phyloP scores from a whole-genome alignment of 352 stramenopile species.

The Globisporangium radiosum region DNA sequence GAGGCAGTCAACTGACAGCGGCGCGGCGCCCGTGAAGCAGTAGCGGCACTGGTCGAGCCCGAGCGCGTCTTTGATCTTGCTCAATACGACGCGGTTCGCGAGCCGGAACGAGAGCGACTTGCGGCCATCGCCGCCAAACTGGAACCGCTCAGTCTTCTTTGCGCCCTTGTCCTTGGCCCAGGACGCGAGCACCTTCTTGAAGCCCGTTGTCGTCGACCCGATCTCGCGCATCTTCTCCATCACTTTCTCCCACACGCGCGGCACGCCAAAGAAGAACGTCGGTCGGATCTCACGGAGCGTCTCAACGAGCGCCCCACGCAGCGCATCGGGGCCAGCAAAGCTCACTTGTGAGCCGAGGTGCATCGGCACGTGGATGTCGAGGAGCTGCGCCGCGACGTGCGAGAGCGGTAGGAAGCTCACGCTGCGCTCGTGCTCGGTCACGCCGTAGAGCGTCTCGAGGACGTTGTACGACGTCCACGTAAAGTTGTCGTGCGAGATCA shows the following conservation, averaged over 20 bases:
- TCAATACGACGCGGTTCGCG: conserved; percentile 77
- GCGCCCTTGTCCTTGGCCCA: conserved; percentile 78
- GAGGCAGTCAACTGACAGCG: conserved; percentile 43
- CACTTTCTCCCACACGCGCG: conserved; percentile 86
- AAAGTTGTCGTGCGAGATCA: conserved; percentile 77
- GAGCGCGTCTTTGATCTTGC: conserved; percentile 72
- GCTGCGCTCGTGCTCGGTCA: conserved; percentile 46
- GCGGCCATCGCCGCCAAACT: conserved; percentile 56
- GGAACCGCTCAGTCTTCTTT: conserved; percentile 45
- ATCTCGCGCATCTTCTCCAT: conserved; percentile 73
- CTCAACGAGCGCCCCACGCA: conserved; percentile 58
- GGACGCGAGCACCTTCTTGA: conserved; percentile 79
- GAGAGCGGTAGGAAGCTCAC: conserved; percentile 82
- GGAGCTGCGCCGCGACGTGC: conserved; percentile 71
- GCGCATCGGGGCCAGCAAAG: conserved; percentile 66
- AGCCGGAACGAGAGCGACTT: conserved; percentile 67
- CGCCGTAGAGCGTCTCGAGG: conserved; percentile 40
- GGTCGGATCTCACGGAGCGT: conserved; percentile 61
- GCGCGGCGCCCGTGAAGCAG: conserved; percentile 83
- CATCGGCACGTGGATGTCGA: conserved; percentile 75
- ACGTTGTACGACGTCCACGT: conserved; percentile 57
- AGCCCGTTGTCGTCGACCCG: conserved; percentile 43
- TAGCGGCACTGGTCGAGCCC: conserved; percentile 75
- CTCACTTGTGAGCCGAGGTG: conserved; percentile 56
- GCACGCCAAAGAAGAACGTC: conserved; percentile 80